Conservation (phyloP, 163 green algal genomes). For the Trebouxiophyceae sp. region DNA sequence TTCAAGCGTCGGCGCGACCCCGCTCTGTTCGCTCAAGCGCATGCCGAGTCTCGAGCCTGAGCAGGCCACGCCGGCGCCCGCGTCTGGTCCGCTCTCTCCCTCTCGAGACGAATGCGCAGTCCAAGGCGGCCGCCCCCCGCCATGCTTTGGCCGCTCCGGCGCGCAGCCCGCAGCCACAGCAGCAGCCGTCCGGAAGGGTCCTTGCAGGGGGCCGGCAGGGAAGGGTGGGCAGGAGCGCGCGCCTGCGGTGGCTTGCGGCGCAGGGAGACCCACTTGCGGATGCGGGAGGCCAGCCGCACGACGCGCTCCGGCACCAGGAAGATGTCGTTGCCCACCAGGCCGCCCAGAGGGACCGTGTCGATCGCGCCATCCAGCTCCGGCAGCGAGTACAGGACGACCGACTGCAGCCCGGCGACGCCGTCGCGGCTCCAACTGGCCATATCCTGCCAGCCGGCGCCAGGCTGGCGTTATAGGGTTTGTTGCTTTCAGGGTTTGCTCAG, state of each 20-base stretch:
- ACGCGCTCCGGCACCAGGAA: conserved; percentile 74
- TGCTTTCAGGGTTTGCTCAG: no score
- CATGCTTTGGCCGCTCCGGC: no score
- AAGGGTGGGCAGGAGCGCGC: background rate
- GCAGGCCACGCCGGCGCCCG: no score
- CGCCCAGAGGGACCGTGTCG: conserved; percentile 79
- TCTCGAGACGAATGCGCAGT: no score
- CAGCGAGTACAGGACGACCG: conserved; percentile 84
- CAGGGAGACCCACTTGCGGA: conserved; percentile 61
- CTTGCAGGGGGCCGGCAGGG: background rate
- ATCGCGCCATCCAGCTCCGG: conserved; percentile 94
- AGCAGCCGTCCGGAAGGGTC: background rate
- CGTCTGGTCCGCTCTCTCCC: no score
- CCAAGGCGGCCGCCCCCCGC: no score
- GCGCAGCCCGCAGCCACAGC: no score
- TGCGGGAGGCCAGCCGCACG: conserved; percentile 39
- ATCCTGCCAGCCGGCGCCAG: no score
- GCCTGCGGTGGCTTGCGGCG: conserved; percentile 23
- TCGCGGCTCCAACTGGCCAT: conserved; percentile 74
- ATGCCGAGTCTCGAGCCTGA: no score
- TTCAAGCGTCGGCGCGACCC: no score
- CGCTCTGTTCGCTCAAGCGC: no score
- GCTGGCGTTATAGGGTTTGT: no score
- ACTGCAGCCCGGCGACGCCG: conserved; percentile 68
- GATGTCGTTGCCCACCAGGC: conserved; percentile 87